A percentile compares a stretch with the other conserved stretches of the same genome.
These are phyloP conservation scores for Cladosporium colombiae DNA, from an alignment of 2,329 filamentous ascomycete genomes.

Conservation along the genomic window DNA sequence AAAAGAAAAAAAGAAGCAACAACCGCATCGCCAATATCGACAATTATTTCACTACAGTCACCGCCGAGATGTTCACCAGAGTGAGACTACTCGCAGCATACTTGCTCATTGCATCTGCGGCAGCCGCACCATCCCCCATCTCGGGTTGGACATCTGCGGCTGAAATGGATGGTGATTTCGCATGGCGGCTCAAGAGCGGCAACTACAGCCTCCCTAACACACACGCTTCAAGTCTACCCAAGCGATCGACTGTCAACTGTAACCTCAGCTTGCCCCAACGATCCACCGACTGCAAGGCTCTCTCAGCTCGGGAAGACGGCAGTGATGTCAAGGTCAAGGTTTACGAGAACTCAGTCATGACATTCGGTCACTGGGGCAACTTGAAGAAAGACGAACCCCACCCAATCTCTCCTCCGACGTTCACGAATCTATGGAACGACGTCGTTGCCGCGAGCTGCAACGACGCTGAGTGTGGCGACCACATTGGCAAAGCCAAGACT, in stretches of 20 bases:
- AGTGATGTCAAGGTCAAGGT: not conserved
- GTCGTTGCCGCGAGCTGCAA: not conserved
- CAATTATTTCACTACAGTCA: not conserved
- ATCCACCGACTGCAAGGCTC: not conserved
- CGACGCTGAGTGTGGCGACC: not conserved
- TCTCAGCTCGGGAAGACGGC: not conserved
- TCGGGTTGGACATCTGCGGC: not conserved
- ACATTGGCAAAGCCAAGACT: not conserved
- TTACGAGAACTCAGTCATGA: not conserved
- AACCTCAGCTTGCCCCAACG: not conserved
- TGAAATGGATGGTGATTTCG: not conserved
- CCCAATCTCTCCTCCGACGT: not conserved
- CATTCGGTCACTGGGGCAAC: not conserved
- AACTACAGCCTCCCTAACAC: not conserved
- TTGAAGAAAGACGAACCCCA: not conserved
- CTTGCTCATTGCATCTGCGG: not conserved
- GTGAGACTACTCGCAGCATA: not conserved
- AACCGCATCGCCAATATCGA: not conserved
- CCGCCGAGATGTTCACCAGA: not conserved
- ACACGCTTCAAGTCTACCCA: not conserved
- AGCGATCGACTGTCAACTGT: not conserved
- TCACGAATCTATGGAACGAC: not conserved
- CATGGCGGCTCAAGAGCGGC: not conserved
- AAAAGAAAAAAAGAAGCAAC: too few relatives aligned
- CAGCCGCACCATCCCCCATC: not conserved